These are phyloP conservation scores for Cocos nucifera DNA, from an alignment of 176 grass and related monocot species.

Conservation along the genomic window DNA sequence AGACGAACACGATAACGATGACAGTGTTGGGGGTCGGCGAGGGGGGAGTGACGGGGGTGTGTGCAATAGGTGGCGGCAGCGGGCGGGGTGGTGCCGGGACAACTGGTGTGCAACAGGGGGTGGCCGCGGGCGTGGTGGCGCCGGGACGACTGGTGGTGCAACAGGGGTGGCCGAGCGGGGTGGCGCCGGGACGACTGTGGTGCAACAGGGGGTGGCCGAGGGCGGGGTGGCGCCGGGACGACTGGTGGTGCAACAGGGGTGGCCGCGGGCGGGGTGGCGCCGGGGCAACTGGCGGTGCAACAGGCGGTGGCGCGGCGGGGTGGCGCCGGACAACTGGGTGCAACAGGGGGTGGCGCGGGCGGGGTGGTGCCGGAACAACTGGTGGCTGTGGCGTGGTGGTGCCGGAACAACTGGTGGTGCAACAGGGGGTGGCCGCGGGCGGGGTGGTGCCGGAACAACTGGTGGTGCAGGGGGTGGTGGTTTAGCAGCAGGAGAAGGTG, in stretches of 20 bases:
- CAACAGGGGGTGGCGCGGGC: background rate
- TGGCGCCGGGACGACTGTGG: background rate
- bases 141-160: no score
- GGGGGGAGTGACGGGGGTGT: background rate
- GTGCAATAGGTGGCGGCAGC: background rate
- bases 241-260: background rate
- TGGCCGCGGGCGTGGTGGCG: background rate
- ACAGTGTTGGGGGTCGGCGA: background rate
- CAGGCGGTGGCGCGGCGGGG: background rate
- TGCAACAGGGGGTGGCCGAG: background rate
- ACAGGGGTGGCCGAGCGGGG: no score
- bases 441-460: background rate
- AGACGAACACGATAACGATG: conserved; percentile 2
- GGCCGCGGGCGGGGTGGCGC: background rate
- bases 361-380: background rate
- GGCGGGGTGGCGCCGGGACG: background rate
- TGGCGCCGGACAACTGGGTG: background rate
- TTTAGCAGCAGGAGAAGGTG: background rate
- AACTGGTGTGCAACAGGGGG: background rate
- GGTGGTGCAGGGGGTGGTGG: background rate
- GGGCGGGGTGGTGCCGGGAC: background rate
- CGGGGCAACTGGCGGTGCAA: no score
- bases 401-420: background rate
- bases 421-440: background rate
- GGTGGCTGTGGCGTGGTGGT: no score